These are phyloP conservation scores for Capronia americana DNA, from an alignment of 2,329 filamentous ascomycete genomes.

Conservation along the genomic window DNA sequence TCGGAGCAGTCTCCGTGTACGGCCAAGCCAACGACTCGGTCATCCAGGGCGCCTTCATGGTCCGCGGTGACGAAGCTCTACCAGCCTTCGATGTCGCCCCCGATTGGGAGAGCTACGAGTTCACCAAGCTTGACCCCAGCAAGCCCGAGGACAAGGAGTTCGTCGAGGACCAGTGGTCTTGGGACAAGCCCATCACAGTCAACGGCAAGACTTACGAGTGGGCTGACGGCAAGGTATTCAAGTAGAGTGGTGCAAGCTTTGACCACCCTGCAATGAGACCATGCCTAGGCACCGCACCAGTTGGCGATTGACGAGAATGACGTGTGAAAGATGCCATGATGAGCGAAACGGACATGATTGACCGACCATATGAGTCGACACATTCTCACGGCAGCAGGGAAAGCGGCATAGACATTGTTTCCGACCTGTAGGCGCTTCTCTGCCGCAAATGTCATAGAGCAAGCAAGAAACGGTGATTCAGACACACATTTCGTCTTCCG, in stretches of 20 bases:
- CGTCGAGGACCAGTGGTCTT: slow-evolving; percentile 86
- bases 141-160: slow-evolving; percentile 85
- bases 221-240: slow-evolving; percentile 97
- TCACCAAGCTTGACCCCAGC: slow-evolving; percentile 92
- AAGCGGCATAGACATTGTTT: background rate
- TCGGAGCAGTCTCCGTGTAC: slow-evolving; percentile 88
- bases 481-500: background rate
- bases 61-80: slow-evolving; percentile 85
- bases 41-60: slow-evolving; percentile 90
- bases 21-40: slow-evolving; percentile 87
- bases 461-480: background rate
- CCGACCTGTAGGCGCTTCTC: background rate
- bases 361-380: background rate
- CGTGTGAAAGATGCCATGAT: background rate
- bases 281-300: background rate
- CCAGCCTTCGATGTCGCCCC: slow-evolving; percentile 96
- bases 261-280: background rate
- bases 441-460: background rate
- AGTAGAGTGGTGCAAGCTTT: slow-evolving; percentile 65
- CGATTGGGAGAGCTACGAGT: slow-evolving; percentile 94
- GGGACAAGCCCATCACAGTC: slow-evolving; percentile 82
- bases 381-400: background rate
- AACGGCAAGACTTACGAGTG: slow-evolving; percentile 88
- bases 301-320: background rate
- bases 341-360: background rate